Evolutionary conservation across 345 rosid genomes (phyloP).

Genomic region (Bruguiera gymnorhiza): DNA sequence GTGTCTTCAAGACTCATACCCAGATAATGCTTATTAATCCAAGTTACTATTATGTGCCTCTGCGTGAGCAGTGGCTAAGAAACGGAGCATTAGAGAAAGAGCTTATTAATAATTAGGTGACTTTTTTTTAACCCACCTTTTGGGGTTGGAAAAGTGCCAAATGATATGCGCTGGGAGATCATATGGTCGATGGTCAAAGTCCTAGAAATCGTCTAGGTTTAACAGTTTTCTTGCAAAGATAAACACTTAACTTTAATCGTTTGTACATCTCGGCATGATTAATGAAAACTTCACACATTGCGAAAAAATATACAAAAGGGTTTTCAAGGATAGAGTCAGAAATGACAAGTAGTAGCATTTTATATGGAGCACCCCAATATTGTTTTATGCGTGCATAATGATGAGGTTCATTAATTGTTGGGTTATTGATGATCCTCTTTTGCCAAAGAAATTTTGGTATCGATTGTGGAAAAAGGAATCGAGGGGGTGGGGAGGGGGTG

Average conservation of each 20-base stretch:
- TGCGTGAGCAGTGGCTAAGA: too few relatives aligned
- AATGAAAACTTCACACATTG: too few relatives aligned
- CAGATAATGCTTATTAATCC: too few relatives aligned
- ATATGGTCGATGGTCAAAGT: slow-evolving; percentile 24
- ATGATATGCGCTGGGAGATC: slow-evolving; percentile 7
- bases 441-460: slow-evolving; percentile 11
- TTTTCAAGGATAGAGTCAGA: too few relatives aligned
- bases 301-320: too few relatives aligned
- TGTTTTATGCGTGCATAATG: slow-evolving; percentile 7
- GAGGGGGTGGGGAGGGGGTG: background rate
- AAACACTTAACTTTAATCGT: too few relatives aligned
- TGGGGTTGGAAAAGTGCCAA: slow-evolving; percentile 22
- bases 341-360: background rate
- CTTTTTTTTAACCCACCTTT: background rate
- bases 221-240: background rate
- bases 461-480: background rate
- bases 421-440: slow-evolving; percentile 12
- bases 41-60: too few relatives aligned
- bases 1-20: too few relatives aligned
- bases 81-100: too few relatives aligned
- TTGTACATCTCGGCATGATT: too few relatives aligned
- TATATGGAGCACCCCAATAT: slow-evolving; percentile 16
- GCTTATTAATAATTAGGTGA: too few relatives aligned
- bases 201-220: slow-evolving; percentile 26
- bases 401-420: slow-evolving; percentile 10